These are phyloP conservation scores for Pterocarpus santalinus DNA, from an alignment of 306 rosid genomes.

Conservation along the genomic window DNA sequence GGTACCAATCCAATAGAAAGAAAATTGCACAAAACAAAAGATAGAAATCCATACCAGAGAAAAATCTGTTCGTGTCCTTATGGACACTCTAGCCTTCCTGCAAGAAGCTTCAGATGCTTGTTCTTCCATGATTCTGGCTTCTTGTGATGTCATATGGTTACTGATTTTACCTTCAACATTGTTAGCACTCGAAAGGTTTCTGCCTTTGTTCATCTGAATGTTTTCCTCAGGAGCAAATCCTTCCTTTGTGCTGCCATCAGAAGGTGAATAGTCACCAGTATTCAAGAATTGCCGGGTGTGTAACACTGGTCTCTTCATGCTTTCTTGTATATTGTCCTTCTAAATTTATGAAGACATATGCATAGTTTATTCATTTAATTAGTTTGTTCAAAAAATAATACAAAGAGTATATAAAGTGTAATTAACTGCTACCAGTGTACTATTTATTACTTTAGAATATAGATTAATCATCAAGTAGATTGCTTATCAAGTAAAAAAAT, in stretches of 20 bases:
- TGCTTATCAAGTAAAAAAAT: no score
- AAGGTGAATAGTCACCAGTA: not conserved
- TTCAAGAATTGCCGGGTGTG: slow-evolving; percentile 25
- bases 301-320: slow-evolving; percentile 27
- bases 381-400: not conserved
- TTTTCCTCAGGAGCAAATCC: slow-evolving; percentile 6
- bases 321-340: slow-evolving; percentile 37
- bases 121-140: slow-evolving; percentile 34
- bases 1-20: not conserved
- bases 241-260: slow-evolving; percentile 1
- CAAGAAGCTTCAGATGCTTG: slow-evolving; percentile 30
- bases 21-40: not conserved
- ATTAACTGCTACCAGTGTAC: not conserved
- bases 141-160: slow-evolving; percentile 17
- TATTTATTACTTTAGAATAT: not conserved
- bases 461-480: not conserved
- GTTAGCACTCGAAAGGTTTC: slow-evolving; percentile 16
- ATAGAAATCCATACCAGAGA: slow-evolving; percentile 46
- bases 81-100: slow-evolving; percentile 56
- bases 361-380: not conserved
- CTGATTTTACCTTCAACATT: slow-evolving; percentile 8
- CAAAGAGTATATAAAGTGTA: not conserved
- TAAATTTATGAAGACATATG: slow-evolving; percentile 14
- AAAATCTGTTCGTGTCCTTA: slow-evolving; percentile 53
- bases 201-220: not conserved